phyloP scores from a whole-genome alignment of 2,329 filamentous ascomycete genomes.

The Fusarium compactum region DNA sequence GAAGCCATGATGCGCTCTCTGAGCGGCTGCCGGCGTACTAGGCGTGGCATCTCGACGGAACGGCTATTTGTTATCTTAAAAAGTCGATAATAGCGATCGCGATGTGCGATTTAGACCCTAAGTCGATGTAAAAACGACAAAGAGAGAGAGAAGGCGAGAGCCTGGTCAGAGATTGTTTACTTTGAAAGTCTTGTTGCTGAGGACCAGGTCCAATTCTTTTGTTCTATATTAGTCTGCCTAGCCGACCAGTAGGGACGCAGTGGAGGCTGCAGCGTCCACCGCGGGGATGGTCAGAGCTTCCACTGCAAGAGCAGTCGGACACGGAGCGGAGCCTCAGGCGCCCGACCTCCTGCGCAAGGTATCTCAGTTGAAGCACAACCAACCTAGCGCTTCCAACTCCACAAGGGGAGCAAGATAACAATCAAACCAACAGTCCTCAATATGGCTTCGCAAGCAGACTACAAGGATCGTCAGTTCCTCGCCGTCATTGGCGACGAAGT shows the following conservation, averaged over 20 bases:
- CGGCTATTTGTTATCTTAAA: background rate
- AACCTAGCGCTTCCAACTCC: slow-evolving; percentile 33
- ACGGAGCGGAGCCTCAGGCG: slow-evolving; percentile 46
- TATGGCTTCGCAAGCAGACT: slow-evolving; percentile 68
- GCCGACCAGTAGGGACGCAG: slow-evolving; percentile 24
- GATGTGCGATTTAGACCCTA: background rate
- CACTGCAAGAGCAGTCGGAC: slow-evolving; percentile 11
- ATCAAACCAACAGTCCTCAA: slow-evolving; percentile 35
- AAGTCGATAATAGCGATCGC: slow-evolving; percentile 7
- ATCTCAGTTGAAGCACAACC: slow-evolving; percentile 11
- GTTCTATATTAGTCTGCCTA: slow-evolving; percentile 35
- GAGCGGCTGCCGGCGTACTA: slow-evolving; percentile 85
- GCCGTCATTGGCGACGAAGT: slow-evolving; percentile 99
- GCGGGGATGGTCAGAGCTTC: slow-evolving; percentile 49
- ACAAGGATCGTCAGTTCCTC: slow-evolving; percentile 92
- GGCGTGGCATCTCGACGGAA: slow-evolving; percentile 70
- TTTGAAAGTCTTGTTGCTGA: slow-evolving; percentile 40
- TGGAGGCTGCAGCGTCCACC: slow-evolving; percentile 23
- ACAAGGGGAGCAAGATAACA: slow-evolving; percentile 27
- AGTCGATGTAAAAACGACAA: slow-evolving; percentile 6
- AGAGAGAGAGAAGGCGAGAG: slow-evolving; percentile 8
- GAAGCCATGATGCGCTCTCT: slow-evolving; percentile 82
- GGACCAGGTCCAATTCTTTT: slow-evolving; percentile 38
- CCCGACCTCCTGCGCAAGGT: slow-evolving; percentile 24
- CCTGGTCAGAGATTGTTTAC: slow-evolving; percentile 45